Conservation (phyloP, 768 basidiomycete genomes). For the Tremella yokohamensis region DNA sequence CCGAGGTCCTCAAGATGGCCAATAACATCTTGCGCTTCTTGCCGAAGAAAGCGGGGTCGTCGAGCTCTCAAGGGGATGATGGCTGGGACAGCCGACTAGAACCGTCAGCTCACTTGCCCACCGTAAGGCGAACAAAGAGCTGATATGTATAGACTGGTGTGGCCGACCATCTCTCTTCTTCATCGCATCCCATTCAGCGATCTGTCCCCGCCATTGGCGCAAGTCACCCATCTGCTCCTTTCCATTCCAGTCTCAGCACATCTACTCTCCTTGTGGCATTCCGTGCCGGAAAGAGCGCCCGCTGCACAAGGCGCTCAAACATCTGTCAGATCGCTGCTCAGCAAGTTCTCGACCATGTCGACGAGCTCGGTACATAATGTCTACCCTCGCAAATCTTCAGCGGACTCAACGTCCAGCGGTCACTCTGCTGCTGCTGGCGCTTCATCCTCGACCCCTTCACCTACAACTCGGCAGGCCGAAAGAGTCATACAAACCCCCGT, state of each 20-base stretch:
- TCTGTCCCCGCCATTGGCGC: slow-evolving; percentile 69
- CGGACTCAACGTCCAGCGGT: background rate
- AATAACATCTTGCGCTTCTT: slow-evolving; percentile 86
- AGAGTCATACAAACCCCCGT: slow-evolving; percentile 7
- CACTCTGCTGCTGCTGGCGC: background rate
- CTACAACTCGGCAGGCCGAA: slow-evolving; percentile 10
- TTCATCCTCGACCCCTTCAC: slow-evolving; percentile 15
- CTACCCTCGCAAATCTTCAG: slow-evolving; percentile 15
- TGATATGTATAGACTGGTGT: slow-evolving; percentile 59
- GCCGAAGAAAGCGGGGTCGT: slow-evolving; percentile 42
- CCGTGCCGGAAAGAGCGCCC: slow-evolving; percentile 47
- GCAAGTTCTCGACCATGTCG: slow-evolving; percentile 15
- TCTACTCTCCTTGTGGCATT: slow-evolving; percentile 50
- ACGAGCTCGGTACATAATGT: background rate
- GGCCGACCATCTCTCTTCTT: slow-evolving; percentile 68
- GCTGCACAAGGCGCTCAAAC: slow-evolving; percentile 52
- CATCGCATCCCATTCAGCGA: slow-evolving; percentile 63
- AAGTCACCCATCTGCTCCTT: slow-evolving; percentile 77
- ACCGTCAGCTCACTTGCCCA: slow-evolving; percentile 55
- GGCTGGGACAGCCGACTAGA: slow-evolving; percentile 72
- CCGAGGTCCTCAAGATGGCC: slow-evolving; percentile 76
- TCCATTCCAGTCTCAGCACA: slow-evolving; percentile 63
- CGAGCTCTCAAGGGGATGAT: slow-evolving; percentile 55
- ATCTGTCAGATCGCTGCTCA: slow-evolving; percentile 22
- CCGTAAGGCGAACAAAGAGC: background rate